Percentiles rank a stretch among this genome's conserved stretches.
phyloP scores from a whole-genome alignment of 495 filamentous ascomycete genomes.

The Podospora pseudoanserina region DNA sequence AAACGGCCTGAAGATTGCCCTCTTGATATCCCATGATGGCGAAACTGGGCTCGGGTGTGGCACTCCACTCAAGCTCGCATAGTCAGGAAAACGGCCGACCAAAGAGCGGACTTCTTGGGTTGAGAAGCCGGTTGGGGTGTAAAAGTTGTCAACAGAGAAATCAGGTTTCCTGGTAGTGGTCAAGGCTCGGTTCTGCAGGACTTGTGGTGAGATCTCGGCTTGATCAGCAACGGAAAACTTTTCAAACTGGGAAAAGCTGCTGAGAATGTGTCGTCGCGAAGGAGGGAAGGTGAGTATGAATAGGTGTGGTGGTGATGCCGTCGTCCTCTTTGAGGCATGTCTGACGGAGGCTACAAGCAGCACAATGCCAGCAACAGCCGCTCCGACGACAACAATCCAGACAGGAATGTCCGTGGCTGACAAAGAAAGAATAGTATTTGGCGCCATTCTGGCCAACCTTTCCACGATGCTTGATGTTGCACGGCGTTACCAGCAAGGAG shows the following conservation, averaged over 20 bases:
- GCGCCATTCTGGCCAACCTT: not conserved
- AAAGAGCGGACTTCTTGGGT: conserved; percentile 67
- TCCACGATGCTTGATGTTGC: not conserved
- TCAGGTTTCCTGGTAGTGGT: conserved; percentile 19
- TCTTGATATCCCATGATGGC: conserved; percentile 59
- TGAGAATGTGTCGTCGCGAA: conserved; percentile 44
- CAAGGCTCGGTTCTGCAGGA: conserved; percentile 17
- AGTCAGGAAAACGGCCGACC: conserved; percentile 75
- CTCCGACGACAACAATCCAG: not conserved
- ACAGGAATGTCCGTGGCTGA: not conserved
- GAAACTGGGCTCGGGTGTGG: conserved; percentile 64
- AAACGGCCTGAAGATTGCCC: conserved; percentile 65
- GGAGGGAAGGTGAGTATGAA: conserved; percentile 20
- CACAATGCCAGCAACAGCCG: not conserved
- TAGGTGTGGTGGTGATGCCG: conserved; percentile 14
- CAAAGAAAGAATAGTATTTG: not conserved
- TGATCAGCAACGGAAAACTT: conserved; percentile 8
- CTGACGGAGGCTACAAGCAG: not conserved
- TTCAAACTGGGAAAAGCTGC: conserved; percentile 14
- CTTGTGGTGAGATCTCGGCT: conserved; percentile 10
- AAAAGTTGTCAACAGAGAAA: conserved; percentile 12
- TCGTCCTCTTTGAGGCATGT: not conserved
- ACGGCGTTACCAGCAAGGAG: not conserved
- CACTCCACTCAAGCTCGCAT: conserved; percentile 73
- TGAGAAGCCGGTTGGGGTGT: conserved; percentile 48